Conservation (phyloP, 192 early-diverging fungal genomes). For the Podila epicladia region DNA sequence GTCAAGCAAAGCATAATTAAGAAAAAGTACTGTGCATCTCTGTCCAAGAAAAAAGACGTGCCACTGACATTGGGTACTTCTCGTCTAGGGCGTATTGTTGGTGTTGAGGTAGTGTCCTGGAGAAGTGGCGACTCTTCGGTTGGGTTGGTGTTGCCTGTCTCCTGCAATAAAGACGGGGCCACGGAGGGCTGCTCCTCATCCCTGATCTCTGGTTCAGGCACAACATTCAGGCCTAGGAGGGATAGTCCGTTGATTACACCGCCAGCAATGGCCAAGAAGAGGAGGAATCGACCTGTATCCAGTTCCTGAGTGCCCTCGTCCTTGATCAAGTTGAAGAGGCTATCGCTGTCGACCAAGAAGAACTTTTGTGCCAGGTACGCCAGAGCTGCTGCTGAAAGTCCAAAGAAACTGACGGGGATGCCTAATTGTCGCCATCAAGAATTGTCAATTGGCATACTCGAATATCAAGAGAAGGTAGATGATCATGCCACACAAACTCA, state of each 20-base stretch:
- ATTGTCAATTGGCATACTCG: background rate
- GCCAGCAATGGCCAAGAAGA: slow-evolving; percentile 28
- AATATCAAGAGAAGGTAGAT: background rate
- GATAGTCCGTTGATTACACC: slow-evolving; percentile 19
- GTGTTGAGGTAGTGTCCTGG: background rate
- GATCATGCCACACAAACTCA: background rate
- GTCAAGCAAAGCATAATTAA: slow-evolving; percentile 31
- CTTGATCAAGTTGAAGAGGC: background rate
- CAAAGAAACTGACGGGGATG: slow-evolving; percentile 44
- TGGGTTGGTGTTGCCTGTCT: background rate
- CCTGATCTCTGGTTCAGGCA: background rate
- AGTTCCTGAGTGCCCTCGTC: slow-evolving; percentile 8
- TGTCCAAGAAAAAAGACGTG: slow-evolving; percentile 30
- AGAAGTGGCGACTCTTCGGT: background rate
- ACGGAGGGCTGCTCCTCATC: background rate
- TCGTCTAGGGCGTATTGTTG: background rate
- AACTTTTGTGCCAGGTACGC: slow-evolving; percentile 20
- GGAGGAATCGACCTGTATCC: slow-evolving; percentile 22
- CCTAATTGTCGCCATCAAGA: slow-evolving; percentile 3
- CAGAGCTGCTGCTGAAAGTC: slow-evolving; percentile 29
- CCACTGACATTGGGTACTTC: slow-evolving; percentile 18
- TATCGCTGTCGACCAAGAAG: slow-evolving; percentile 10
- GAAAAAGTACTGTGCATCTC: slow-evolving; percentile 37
- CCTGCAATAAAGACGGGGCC: slow-evolving; percentile 14
- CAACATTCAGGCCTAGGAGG: slow-evolving; percentile 13